A percentile compares a stretch with the other conserved stretches of the same genome.
Conservation (phyloP, 2,329 filamentous ascomycete genomes). For the Simplicillium aogashimaense region DNA sequence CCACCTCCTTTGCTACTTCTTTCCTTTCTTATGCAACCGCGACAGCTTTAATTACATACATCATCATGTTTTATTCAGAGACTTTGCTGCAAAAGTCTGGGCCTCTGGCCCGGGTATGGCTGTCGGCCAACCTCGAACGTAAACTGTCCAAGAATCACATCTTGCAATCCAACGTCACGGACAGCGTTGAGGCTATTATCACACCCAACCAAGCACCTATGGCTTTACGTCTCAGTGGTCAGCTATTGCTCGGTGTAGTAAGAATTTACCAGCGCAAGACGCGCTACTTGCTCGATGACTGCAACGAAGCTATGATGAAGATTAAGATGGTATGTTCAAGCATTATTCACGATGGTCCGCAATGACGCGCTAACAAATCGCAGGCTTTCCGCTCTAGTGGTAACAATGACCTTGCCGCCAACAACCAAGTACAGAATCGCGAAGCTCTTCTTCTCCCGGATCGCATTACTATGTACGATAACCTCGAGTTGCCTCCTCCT, state of each 20-base stretch:
- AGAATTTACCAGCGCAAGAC: slow-evolving; percentile 97
- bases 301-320: slow-evolving; percentile 93
- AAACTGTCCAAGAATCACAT: slow-evolving; percentile 97
- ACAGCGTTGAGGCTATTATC: slow-evolving; percentile 92
- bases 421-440: slow-evolving; percentile 70
- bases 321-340: slow-evolving; percentile 77
- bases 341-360: background rate
- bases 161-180: slow-evolving; percentile 85
- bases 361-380: slow-evolving; percentile 19
- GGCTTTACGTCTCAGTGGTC: slow-evolving; percentile 85
- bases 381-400: slow-evolving; percentile 90
- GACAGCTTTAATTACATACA: slow-evolving; percentile 14
- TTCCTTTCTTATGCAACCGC: background rate
- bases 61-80: slow-evolving; percentile 93
- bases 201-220: slow-evolving; percentile 88
- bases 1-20: background rate
- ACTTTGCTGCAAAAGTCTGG: slow-evolving; percentile 93
- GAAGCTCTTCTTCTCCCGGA: slow-evolving; percentile 85
- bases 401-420: slow-evolving; percentile 89
- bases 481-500: slow-evolving; percentile 65
- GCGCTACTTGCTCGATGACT: slow-evolving; percentile 91
- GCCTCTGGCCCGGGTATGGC: slow-evolving; percentile 93
- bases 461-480: slow-evolving; percentile 85
- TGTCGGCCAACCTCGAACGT: slow-evolving; percentile 95
- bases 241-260: slow-evolving; percentile 89